These are phyloP conservation scores for Eucalyptus lansdowneana DNA, from an alignment of 345 rosid species.

Conservation along the genomic window DNA sequence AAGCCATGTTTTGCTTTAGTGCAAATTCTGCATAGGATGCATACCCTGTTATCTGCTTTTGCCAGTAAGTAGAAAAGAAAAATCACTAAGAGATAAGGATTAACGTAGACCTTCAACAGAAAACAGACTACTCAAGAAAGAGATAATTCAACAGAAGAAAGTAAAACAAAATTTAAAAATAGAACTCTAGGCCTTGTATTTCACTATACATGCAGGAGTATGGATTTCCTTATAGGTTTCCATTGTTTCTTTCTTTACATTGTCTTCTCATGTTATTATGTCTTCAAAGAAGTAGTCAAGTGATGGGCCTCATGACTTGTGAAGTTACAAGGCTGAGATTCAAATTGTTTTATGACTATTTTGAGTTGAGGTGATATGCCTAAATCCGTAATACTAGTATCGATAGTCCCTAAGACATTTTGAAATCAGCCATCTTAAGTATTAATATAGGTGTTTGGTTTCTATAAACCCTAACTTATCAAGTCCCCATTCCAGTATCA, in stretches of 20 bases:
- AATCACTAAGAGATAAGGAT: not conserved
- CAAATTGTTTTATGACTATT: not conserved
- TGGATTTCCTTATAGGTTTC: not conserved
- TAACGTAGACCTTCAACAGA: not conserved
- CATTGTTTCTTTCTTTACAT: not conserved
- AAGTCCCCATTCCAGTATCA: not conserved
- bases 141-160: not conserved
- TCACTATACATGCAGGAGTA: not conserved
- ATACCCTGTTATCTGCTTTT: slow-evolving; percentile 56
- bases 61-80: not conserved
- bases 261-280: not conserved
- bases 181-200: not conserved
- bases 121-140: not conserved
- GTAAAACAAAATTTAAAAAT: not conserved
- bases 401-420: not conserved
- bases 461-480: not conserved
- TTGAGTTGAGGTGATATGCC: not conserved
- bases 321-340: not conserved
- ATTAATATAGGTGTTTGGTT: not conserved
- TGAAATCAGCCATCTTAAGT: not conserved
- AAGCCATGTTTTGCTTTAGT: slow-evolving; percentile 65
- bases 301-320: not conserved
- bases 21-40: slow-evolving; percentile 69
- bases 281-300: not conserved
- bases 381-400: not conserved